Evolutionary conservation across 2,329 filamentous ascomycete species (phyloP), one percentile per base, ranked within the genome.

Genomic region (Ophiostoma perfectum): DNA sequence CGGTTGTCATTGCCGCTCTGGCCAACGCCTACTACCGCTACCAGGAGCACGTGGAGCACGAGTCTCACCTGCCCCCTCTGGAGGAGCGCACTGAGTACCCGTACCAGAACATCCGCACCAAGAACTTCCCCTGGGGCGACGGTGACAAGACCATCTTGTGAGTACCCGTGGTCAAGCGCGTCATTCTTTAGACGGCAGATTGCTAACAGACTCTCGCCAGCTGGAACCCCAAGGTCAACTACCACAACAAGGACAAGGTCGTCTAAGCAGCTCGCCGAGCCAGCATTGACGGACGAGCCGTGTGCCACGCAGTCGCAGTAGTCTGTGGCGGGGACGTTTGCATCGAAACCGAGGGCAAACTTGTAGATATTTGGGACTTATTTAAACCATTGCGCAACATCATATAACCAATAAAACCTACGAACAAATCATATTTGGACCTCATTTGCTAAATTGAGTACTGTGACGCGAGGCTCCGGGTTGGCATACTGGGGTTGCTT

Each of bases 1-100:
- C 94, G 68, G 83, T 81, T 78, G 83, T 98, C 69, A 81, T 89
- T 74, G 82, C 93, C 73, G 88, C 90, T 70, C 79, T 81, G 73
- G 82, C 88, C 81, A 99, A 99, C 80, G 93, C 93, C 75, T 97
- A 90, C 80, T 88, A 89, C 77, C 88, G 97, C 72, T 99, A 93
- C 92, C 88, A 87, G 76, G 92, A 96, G 83, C 95, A 99, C 82
- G 98, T 94, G 94, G 91, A 96, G 82, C 95, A 99, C 86, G 92
- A 90, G 87, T 82, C 80, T 67, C 94, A 98, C 82, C 82, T 91
- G 80, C 87, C 90, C 70, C 91, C 95, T 73, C 84, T 94, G 74
- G 92, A 96, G 84, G 95, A 99, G 83, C 90, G 91, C 77, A 82
- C 86, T 76, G 92, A 98, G 84, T 99, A 98, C 82, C 83, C 93